Percentiles rank a stretch among this genome's conserved stretches.
Conservation (phyloP, 306 rosid species). For the Begonia peltatifolia region DNA sequence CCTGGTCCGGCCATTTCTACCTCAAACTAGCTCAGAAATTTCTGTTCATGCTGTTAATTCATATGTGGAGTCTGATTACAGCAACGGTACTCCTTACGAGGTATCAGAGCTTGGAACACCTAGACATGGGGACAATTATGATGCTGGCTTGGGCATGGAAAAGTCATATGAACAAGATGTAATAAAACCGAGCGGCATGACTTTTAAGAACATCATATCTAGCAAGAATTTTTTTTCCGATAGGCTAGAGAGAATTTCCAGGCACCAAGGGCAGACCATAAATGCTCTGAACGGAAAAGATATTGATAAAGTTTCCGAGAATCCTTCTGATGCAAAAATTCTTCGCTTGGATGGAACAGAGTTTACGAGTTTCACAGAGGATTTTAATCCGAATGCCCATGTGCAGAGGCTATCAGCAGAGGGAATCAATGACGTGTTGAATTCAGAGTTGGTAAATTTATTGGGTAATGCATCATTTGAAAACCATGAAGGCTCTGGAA, state of each 20-base stretch:
- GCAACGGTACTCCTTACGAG: conserved; percentile 37
- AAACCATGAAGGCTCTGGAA: conserved; percentile 24
- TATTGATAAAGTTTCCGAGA: conserved; percentile 17
- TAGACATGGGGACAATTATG: conserved; percentile 22
- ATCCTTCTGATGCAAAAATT: conserved; percentile 18
- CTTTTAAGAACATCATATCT: conserved; percentile 16
- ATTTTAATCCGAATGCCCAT: conserved; percentile 24
- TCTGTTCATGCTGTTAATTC: conserved; percentile 28
- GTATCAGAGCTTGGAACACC: conserved; percentile 47
- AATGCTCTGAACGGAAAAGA: conserved; percentile 5
- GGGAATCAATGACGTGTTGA: conserved; percentile 25
- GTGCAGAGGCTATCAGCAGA: conserved; percentile 31
- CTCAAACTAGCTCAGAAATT: conserved; percentile 28
- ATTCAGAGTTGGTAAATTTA: conserved; percentile 14
- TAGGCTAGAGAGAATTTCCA: conserved; percentile 14
- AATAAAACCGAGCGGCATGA: conserved; percentile 18
- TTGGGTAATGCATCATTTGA: conserved; percentile 20
- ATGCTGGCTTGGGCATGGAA: conserved; percentile 26
- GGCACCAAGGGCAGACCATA: conserved; percentile 10
- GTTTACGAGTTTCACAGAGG: conserved; percentile 22
- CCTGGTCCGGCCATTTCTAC: conserved; percentile 18
- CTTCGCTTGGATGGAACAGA: conserved; percentile 55
- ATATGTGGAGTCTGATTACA: conserved; percentile 36
- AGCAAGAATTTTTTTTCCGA: conserved; percentile 19
- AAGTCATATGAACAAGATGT: conserved; percentile 22